A percentile compares a stretch with the other conserved stretches of the same genome.
Evolutionary conservation across 2,329 filamentous ascomycete species (phyloP).

Genomic region (Kalmusia sp.): DNA sequence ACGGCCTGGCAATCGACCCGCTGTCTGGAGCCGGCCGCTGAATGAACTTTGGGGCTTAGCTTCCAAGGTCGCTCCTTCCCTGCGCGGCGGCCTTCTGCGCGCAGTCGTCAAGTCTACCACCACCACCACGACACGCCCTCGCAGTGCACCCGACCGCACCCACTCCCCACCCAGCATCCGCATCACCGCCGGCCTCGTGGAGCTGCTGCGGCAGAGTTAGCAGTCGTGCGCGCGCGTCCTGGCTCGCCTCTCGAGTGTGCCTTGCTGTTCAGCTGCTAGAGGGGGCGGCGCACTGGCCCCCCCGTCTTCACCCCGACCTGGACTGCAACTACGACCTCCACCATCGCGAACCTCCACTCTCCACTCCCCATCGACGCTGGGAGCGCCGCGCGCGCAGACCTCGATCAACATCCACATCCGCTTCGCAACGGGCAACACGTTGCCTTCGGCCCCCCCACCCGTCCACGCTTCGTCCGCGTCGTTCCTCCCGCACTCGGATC

Average conservation of each 20-base stretch:
- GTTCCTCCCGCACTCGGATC: conserved; percentile 2
- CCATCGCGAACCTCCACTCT: conserved; percentile 5
- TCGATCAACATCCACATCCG: not conserved
- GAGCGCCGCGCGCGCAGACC: conserved; percentile 7
- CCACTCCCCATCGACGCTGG: conserved; percentile 1
- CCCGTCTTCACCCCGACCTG: conserved; percentile 6
- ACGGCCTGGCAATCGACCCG: conserved; percentile 1
- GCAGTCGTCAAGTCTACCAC: not conserved
- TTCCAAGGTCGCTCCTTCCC: conserved; percentile 5
- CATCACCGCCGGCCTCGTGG: not conserved
- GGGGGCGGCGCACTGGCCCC: conserved; percentile 7
- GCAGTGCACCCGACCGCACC: not conserved
- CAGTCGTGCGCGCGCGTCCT: not conserved
- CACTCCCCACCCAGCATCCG: too few relatives aligned
- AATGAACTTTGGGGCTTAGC: conserved; percentile 3
- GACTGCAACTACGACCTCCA: conserved; percentile 5
- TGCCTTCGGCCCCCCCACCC: not conserved
- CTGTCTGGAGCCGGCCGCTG: not conserved
- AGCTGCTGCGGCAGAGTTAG: not conserved
- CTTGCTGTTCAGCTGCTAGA: conserved; percentile 7
- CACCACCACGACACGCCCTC: not conserved
- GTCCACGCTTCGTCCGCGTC: not conserved
- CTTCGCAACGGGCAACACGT: conserved; percentile 1
- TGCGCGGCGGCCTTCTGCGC: conserved; percentile 1
- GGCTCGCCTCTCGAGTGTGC: not conserved